Evolutionary conservation across 2,329 filamentous ascomycete genomes (phyloP), one percentile per base, ranked within the genome.

Genomic region (Fusarium tjaetaba): DNA sequence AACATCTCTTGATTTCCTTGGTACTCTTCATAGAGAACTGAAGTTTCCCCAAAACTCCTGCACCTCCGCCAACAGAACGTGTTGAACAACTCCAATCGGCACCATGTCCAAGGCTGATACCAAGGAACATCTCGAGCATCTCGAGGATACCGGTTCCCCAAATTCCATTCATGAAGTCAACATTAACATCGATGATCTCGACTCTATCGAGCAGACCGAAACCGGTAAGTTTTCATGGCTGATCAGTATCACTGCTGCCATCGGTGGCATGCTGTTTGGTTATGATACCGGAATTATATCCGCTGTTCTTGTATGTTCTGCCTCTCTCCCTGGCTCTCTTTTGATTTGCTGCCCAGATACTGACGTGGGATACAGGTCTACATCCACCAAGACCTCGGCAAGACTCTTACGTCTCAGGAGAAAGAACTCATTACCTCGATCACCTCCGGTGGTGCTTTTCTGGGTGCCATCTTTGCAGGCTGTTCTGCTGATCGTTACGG

Each of bases 341-440:
- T 13, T 9, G 13, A 26, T 26, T 26, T 52, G 18, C 30, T 52
- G 15, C 22, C 28, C 28, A 32, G 28, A 11, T 52, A 52, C 49
- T 36, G 7, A 53, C 13, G 13, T 26, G 2, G 24, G 18, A 38
- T 28, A 26, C 7, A 52, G 49, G 13, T 80, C 32, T 78, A 78
- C 48, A 71, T 78, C 34, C 15, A 68, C 15, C 20, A 72, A 22
- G 76, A 78, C 57, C 82, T 88, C 14, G 82, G 82, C 34, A 79
- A 82, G 38, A 79, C 79, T 13, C 77, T 86, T 9, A 80, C 72
- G 32, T 81, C 83, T 9, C 82, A 80, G 7, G 85, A 88, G 67
- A 84, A 86, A 70, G 86, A 88, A 71, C 79, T 88, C 34, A 83
- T 88, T 41, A 88, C 87, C 2, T 87, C 86, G 0, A 81, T 88